phyloP scores from a whole-genome alignment of 257 asterid genomes.

The Solanum sejunctum region DNA sequence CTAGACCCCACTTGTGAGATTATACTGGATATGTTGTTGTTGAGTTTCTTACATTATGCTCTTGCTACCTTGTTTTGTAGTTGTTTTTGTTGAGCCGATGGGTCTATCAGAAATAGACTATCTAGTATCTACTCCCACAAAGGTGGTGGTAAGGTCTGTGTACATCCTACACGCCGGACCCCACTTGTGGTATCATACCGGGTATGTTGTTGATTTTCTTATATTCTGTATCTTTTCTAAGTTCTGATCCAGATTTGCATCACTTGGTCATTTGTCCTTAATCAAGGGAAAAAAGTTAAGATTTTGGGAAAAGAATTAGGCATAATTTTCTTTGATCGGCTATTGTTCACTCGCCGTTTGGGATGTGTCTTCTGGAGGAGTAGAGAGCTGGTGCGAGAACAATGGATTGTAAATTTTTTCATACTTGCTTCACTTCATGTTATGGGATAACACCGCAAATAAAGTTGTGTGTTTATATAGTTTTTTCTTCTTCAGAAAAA shows the following conservation, averaged over 20 bases:
- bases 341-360: neutral
- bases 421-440: neutral
- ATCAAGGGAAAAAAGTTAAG: constrained; percentile 1
- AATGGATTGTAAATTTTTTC: neutral
- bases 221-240: neutral
- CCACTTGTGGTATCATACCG: neutral
- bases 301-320: neutral
- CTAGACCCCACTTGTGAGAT: too few relatives aligned
- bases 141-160: neutral
- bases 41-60: neutral
- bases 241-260: neutral
- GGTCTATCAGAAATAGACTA: neutral
- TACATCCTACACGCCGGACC: neutral
- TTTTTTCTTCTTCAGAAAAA: neutral
- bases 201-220: neutral
- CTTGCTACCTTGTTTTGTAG: neutral
- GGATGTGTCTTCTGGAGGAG: neutral
- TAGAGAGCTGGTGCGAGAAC: neutral
- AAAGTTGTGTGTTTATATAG: neutral
- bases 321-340: neutral
- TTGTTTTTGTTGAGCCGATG: neutral
- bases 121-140: neutral
- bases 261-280: neutral
- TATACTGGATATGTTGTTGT: neutral
- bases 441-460: neutral